phyloP scores from a whole-genome alignment of 139 green algal genomes.

The Zygnema circumcarinatum region DNA sequence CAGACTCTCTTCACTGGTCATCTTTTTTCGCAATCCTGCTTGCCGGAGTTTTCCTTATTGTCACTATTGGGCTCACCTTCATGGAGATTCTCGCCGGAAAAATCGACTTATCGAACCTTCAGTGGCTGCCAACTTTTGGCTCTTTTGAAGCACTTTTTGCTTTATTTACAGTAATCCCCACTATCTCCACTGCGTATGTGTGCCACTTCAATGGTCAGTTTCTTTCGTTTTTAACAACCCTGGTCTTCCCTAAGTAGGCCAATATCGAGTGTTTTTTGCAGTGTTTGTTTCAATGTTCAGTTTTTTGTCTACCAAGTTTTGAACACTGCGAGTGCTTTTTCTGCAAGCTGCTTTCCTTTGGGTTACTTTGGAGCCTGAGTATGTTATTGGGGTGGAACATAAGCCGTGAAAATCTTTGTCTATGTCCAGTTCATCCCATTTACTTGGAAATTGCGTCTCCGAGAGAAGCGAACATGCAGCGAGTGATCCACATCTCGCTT shows the following conservation, averaged over 20 bases:
- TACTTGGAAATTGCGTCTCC: slow-evolving; percentile 28
- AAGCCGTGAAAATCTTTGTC: too few relatives aligned
- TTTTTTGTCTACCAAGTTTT: too few relatives aligned
- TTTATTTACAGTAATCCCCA: slow-evolving; percentile 40
- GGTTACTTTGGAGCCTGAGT: too few relatives aligned
- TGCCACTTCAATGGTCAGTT: slow-evolving; percentile 63
- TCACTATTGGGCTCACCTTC: slow-evolving; percentile 30
- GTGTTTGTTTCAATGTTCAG: too few relatives aligned
- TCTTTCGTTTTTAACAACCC: too few relatives aligned
- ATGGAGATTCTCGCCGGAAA: not conserved
- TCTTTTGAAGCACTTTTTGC: slow-evolving; percentile 4
- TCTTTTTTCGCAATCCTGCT: slow-evolving; percentile 28
- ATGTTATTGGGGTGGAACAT: too few relatives aligned
- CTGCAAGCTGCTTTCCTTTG: too few relatives aligned
- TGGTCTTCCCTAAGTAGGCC: too few relatives aligned
- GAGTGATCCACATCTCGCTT: not conserved
- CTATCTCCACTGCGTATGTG: slow-evolving; percentile 46
- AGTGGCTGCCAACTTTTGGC: not conserved
- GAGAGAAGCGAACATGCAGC: slow-evolving; percentile 21
- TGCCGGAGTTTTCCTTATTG: slow-evolving; percentile 39
- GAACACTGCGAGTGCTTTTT: too few relatives aligned
- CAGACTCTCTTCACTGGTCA: slow-evolving; percentile 48
- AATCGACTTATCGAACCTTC: slow-evolving; percentile 8
- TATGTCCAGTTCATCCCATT: slow-evolving; percentile 56
- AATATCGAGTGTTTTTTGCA: too few relatives aligned